Evolutionary conservation across 164 flowering plant species (phyloP).

Genomic region (Chimonanthus praecox): DNA sequence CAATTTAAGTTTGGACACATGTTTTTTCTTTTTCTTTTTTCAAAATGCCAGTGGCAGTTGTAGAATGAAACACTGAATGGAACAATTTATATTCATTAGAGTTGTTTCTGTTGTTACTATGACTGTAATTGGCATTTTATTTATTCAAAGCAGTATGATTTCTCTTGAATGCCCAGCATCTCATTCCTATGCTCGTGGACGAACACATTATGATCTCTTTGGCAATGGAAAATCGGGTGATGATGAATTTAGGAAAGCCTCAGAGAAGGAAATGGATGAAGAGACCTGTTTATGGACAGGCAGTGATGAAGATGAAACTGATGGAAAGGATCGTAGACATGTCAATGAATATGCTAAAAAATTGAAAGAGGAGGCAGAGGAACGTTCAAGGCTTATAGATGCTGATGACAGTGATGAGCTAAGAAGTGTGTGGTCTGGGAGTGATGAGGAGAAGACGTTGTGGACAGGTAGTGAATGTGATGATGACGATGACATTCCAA

Average conservation of each 20-base stretch:
- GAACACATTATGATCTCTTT: constrained; percentile 67
- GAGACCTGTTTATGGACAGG: constrained; percentile 73
- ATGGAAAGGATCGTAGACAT: constrained; percentile 23
- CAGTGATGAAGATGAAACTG: constrained; percentile 70
- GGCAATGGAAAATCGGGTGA: constrained; percentile 58
- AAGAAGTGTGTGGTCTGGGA: constrained; percentile 82
- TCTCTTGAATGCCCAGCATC: constrained; percentile 27
- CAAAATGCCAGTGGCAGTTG: too few species aligned
- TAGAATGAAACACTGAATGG: background rate
- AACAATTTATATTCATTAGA: background rate
- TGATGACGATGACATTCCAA: constrained; percentile 80
- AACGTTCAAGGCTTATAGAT: constrained; percentile 63
- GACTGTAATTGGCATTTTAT: background rate
- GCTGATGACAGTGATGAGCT: constrained; percentile 96
- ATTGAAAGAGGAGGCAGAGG: constrained; percentile 61
- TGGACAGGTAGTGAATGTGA: constrained; percentile 93
- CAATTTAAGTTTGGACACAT: too few species aligned
- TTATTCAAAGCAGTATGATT: constrained; percentile 1
- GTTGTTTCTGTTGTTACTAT: background rate
- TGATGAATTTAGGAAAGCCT: constrained; percentile 51
- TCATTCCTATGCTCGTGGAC: constrained; percentile 54
- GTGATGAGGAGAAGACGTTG: constrained; percentile 90
- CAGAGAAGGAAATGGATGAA: constrained; percentile 62
- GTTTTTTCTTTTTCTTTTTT: too few species aligned
- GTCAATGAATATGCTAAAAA: constrained; percentile 57